These are phyloP conservation scores for Gautieria morchelliformis DNA, from an alignment of 768 basidiomycete genomes.

Conservation along the genomic window DNA sequence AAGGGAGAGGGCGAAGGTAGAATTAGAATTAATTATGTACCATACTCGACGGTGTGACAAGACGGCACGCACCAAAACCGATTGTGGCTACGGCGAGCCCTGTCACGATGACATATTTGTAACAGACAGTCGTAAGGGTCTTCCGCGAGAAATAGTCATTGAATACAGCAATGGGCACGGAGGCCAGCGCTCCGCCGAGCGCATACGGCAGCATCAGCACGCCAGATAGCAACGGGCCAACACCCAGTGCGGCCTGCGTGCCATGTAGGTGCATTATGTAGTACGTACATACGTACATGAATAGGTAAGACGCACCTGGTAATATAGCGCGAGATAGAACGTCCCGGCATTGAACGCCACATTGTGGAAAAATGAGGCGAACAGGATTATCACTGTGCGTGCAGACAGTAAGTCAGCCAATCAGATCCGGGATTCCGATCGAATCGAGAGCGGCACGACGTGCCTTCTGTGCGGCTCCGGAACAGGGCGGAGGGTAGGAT, in stretches of 20 bases:
- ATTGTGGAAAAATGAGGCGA: slow-evolving; percentile 72
- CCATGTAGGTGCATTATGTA: not conserved
- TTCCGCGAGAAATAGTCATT: slow-evolving; percentile 57
- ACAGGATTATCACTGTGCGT: slow-evolving; percentile 47
- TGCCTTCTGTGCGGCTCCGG: slow-evolving; percentile 50
- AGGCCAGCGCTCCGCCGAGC: slow-evolving; percentile 74
- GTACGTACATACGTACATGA: too few relatives aligned
- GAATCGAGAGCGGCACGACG: slow-evolving; percentile 12
- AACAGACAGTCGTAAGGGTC: slow-evolving; percentile 47
- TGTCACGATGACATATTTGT: slow-evolving; percentile 51
- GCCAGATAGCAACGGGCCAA: slow-evolving; percentile 64
- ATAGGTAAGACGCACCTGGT: slow-evolving; percentile 43
- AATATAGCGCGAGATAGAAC: slow-evolving; percentile 78
- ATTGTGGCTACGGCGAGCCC: slow-evolving; percentile 58
- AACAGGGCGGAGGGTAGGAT: slow-evolving; percentile 63
- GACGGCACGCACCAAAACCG: slow-evolving; percentile 54
- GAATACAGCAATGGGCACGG: slow-evolving; percentile 80
- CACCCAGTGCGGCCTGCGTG: slow-evolving; percentile 56
- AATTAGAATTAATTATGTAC: too few relatives aligned
- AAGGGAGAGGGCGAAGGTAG: not conserved
- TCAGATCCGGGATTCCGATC: not conserved
- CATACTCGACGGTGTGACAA: too few relatives aligned
- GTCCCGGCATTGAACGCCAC: slow-evolving; percentile 78
- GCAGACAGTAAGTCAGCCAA: too few relatives aligned
- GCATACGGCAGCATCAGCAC: slow-evolving; percentile 74